Conservation (phyloP, 495 filamentous ascomycete genomes). For the Talaromyces borbonicus region DNA sequence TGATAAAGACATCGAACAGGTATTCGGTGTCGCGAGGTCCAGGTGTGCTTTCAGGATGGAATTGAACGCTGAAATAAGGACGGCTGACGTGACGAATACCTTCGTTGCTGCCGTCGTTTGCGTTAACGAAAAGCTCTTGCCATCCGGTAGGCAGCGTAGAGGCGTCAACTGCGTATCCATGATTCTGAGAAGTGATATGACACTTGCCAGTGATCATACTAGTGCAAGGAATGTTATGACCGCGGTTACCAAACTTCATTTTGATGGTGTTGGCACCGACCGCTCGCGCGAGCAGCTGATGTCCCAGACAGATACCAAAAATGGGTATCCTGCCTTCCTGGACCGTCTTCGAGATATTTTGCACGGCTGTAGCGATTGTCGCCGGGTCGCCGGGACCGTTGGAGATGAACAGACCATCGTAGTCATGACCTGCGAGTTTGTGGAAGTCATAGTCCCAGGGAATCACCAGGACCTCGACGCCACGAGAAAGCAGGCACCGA, state of each 20-base stretch:
- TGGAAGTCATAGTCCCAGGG: conserved; percentile 94
- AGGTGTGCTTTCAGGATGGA: conserved; percentile 94
- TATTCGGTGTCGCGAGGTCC: conserved; percentile 95
- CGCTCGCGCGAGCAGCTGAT: conserved; percentile 86
- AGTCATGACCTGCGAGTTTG: conserved; percentile 60
- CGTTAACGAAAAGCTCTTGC: conserved; percentile 93
- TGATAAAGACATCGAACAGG: conserved; percentile 92
- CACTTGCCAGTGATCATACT: conserved; percentile 89
- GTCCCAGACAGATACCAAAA: conserved; percentile 94
- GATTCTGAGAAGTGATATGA: conserved; percentile 85
- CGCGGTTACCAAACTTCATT: conserved; percentile 98
- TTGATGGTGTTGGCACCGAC: conserved; percentile 81
- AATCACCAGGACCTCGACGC: conserved; percentile 90
- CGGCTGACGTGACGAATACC: conserved; percentile 79
- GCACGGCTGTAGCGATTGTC: conserved; percentile 63
- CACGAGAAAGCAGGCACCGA: conserved; percentile 77
- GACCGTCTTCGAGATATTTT: conserved; percentile 63
- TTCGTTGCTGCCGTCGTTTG: conserved; percentile 96
- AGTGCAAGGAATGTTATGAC: conserved; percentile 97
- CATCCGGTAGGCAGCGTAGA: conserved; percentile 64
- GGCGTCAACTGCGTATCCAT: conserved; percentile 81
- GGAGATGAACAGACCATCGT: conserved; percentile 93
- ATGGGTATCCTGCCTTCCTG: conserved; percentile 70
- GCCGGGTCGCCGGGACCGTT: conserved; percentile 96
- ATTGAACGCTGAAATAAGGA: conserved; percentile 97